Base-by-base conservation (phyloP, 129 eudicot genomes). In the Ambrosia trifida region DNA sequence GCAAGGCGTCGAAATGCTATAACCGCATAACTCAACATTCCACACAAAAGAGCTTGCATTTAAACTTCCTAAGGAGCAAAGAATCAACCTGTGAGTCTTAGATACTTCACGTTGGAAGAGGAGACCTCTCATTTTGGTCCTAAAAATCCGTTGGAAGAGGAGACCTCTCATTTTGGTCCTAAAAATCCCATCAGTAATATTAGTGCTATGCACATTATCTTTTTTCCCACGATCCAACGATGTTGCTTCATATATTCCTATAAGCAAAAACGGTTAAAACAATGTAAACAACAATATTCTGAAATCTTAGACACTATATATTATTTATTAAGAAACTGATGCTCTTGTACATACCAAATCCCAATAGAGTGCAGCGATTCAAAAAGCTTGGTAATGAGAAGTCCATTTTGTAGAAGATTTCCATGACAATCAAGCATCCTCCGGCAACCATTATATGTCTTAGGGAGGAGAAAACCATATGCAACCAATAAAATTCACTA, bases 381-480 rank as follows among this genome's bases (percentile, higher is more conserved):
- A 92, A 60, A 74, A 92, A 92, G 40, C 98, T 96, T 13, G 64
- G 82, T 70, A 92, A 78, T 3, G 98, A 83, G 64, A 92, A 92
- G 75, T 92, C 91, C 98, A 89, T 89, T 71, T 89, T 87, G 86
- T 89, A 92, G 62, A 78, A 69, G 47, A 85, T 52, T 68, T 92
- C 96, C 96, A 92, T 66, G 54, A 87, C 64, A 73, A 92, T 80
- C 73, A 92, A 82, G 79, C 96, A 86, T 72, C 87, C 95, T 46
- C 88, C 96, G 64, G 98, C 96, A 43, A 85, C 95, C 91, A 86
- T 77, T 56, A 92, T 72, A 87, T 92, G 98, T 78, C 87, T 89
- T 12, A 96, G 95, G 75, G 98, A 92, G 44, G 98, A 92, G 85
- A 92, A 92, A 59, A 92, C 98, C 95, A 92, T 92, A 81, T 89